Base-by-base conservation (phyloP, 495 filamentous ascomycete species). In the Neurospora africana region DNA sequence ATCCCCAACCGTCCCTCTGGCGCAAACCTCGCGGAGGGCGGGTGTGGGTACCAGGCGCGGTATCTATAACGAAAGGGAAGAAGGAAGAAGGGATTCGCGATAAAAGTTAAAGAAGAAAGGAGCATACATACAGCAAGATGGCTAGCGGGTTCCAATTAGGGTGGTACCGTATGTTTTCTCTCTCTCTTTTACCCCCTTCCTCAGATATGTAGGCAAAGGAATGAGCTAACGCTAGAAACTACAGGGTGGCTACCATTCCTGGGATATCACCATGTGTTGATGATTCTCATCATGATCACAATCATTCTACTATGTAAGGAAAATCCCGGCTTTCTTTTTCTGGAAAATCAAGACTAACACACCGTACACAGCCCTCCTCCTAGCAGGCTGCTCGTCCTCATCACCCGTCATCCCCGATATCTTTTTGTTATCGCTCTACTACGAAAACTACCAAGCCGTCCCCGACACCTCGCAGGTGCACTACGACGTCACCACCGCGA, bases 261-360 rank as follows among this genome's bases (percentile, higher is more conserved):
- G 73, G 95, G 96, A 74, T 99, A 98, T 82, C 95, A 99, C 83
- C 95, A 99, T 88, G 92, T 98, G 67, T 86, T 99, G 75, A 98
- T 99, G 95, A 92, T 98, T 75, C 83, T 99, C 69, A 97, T 99
- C 77, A 93, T 93, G 43, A 85, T 98, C 65, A 88, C 94, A 2
- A 97, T 99, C 78, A 95, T 99, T 82, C 84, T 99, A 79, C 87
- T 99, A 71, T 98, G 95, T 98, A 85, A 82, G 95, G 85, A 35
- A 41, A 36, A 17, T 58, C 65, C 71, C 76, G 41, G 68, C 67
- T 27, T 4, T 38, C 17, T 23, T 30, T 23, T 30, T 6, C 5
- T 36, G 10, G 15, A 21, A 23, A 37, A 61, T 15, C 47, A 37
- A 67, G 15, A 76, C 73, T 71, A 36, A 47, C 70, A 41, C 21